Evolutionary conservation across 805 yeast genomes (phyloP).

Genomic region (Priceomyces haplophilus): DNA sequence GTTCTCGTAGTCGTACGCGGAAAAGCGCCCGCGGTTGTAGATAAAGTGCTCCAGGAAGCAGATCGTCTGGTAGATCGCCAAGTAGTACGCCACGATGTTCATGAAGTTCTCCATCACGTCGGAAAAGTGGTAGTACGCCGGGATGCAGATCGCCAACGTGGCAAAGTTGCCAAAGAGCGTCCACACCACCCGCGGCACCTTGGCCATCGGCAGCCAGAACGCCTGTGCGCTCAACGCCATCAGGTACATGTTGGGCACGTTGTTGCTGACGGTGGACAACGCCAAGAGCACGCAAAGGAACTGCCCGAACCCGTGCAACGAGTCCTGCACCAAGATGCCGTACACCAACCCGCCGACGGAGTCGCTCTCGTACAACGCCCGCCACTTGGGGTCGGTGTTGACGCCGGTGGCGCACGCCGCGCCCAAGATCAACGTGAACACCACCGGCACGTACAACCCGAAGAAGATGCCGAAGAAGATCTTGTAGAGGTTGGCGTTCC

Average conservation of each 20-base stretch:
- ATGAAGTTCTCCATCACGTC: constrained; percentile 79
- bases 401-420: constrained; percentile 81
- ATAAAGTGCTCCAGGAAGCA: constrained; percentile 79
- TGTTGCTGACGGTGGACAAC: constrained; percentile 84
- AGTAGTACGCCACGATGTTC: constrained; percentile 89
- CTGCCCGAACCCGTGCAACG: constrained; percentile 85
- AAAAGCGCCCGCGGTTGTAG: constrained; percentile 59
- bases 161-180: constrained; percentile 70
- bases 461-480: constrained; percentile 61
- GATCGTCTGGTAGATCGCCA: constrained; percentile 79
- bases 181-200: constrained; percentile 83
- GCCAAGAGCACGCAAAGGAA: constrained; percentile 84
- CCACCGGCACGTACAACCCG: constrained; percentile 35
- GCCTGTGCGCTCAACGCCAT: constrained; percentile 85
- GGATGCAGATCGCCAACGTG: constrained; percentile 83
- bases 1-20: constrained; percentile 60
- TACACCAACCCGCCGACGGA: constrained; percentile 77
- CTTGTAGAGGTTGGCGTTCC: constrained; percentile 53
- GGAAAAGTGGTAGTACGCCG: constrained; percentile 75
- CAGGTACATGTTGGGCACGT: constrained; percentile 92
- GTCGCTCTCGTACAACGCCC: constrained; percentile 21
- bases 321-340: constrained; percentile 71
- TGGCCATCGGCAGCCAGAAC: constrained; percentile 68
- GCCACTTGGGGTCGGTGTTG: constrained; percentile 33
- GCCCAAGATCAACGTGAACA: constrained; percentile 48